Evolutionary conservation across 169 alveolate species (phyloP).

Genomic region (Eimeria tenella): DNA sequence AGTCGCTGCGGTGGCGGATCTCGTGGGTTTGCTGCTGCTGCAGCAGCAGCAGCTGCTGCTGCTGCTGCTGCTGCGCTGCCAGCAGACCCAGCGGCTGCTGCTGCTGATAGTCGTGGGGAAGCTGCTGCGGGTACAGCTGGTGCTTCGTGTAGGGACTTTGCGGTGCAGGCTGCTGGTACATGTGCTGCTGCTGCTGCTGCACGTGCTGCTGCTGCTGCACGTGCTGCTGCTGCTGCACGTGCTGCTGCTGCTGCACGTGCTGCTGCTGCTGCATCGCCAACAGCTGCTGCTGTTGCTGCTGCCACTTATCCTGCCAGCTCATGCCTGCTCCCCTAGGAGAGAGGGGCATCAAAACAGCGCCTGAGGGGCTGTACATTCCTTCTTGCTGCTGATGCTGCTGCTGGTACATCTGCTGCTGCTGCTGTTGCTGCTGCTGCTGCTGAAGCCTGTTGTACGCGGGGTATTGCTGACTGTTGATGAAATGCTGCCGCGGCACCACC

Average conservation of each 20-base stretch:
- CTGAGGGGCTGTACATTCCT: not conserved
- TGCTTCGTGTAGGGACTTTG: not conserved
- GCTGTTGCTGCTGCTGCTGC: constrained; percentile 27
- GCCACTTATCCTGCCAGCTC: constrained; percentile 28
- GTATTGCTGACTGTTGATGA: not conserved
- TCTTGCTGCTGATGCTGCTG: not conserved
- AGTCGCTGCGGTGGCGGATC: not conserved
- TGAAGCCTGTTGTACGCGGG: not conserved
- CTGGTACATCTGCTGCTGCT: not conserved
- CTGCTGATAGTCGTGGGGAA: not conserved
- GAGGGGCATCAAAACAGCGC: not conserved
- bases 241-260: not conserved
- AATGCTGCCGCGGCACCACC: not conserved
- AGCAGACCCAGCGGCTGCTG: not conserved
- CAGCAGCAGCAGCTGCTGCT: not conserved
- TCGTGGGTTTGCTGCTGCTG: too few relatives aligned
- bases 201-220: constrained; percentile 13
- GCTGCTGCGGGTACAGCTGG: constrained; percentile 25
- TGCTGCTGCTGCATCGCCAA: not conserved
- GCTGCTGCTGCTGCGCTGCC: constrained; percentile 17
- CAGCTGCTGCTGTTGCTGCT: constrained; percentile 28
- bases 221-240: constrained; percentile 15
- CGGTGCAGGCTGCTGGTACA: not conserved
- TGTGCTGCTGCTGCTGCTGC: constrained; percentile 31
- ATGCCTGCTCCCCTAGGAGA: not conserved